Evolutionary conservation across 225 moss, liverwort and hornwort genomes (phyloP).

Genomic region (Neckera pumila): DNA sequence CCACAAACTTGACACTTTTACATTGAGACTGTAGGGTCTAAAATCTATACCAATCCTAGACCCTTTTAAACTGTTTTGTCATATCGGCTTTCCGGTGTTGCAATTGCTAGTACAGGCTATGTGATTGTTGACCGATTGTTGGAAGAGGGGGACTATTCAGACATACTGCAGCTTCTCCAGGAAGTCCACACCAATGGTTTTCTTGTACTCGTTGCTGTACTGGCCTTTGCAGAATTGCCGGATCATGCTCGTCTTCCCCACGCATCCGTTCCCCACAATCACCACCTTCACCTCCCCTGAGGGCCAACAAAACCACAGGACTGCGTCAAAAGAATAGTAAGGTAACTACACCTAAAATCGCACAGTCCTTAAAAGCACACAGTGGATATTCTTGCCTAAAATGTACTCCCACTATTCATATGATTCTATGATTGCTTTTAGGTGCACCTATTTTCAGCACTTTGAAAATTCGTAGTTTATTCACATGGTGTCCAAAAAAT

Average conservation of each 20-base stretch:
- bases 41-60: no score
- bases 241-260: constrained; percentile 97
- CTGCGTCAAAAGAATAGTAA: not conserved
- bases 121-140: not conserved
- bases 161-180: constrained; percentile 66
- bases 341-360: no score
- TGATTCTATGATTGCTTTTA: no score
- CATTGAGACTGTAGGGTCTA: no score
- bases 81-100: not conserved
- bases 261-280: constrained; percentile 82
- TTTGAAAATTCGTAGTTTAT: no score
- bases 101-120: not conserved
- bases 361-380: no score
- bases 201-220: constrained; percentile 60
- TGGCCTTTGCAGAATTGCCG: constrained; percentile 81
- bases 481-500: no score
- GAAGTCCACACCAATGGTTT: constrained; percentile 93
- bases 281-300: constrained; percentile 94
- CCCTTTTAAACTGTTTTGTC: not conserved
- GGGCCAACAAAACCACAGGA: not conserved
- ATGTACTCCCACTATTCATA: no score
- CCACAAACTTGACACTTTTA: no score
- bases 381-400: no score
- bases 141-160: not conserved
- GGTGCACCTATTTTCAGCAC: no score